Percentiles rank a stretch among this genome's conserved stretches.
Conservation (phyloP, 371 early-diverging fungal genomes). For the Mortierella sp. region DNA sequence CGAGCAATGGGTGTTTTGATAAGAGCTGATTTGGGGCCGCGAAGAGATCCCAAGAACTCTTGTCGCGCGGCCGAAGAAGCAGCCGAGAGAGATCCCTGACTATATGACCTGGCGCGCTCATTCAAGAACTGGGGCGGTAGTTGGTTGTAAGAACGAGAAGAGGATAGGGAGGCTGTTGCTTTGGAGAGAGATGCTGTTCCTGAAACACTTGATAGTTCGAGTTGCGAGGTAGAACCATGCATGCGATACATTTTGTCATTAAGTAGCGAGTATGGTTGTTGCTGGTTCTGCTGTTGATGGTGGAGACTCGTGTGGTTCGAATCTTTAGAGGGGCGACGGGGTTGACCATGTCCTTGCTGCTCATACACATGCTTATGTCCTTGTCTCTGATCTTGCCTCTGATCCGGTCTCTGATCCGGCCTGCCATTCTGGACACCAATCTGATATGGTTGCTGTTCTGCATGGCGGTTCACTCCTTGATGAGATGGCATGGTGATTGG, state of each 20-base stretch:
- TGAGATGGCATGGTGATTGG: slow-evolving; percentile 5
- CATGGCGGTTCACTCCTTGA: background rate
- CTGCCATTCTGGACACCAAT: background rate
- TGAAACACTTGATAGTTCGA: too few relatives aligned
- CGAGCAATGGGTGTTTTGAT: slow-evolving; percentile 42
- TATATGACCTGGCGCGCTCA: slow-evolving; percentile 21
- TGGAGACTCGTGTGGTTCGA: slow-evolving; percentile 3
- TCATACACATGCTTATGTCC: slow-evolving; percentile 1
- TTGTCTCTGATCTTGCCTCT: background rate
- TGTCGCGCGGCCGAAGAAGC: slow-evolving; percentile 6
- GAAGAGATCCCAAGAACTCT: slow-evolving; percentile 7
- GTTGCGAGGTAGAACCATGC: slow-evolving; percentile 27
- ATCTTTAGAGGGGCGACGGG: background rate
- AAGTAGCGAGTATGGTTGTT: too few relatives aligned
- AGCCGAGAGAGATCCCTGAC: slow-evolving; percentile 18
- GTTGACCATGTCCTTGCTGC: background rate
- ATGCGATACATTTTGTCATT: slow-evolving; percentile 3
- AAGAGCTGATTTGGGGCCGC: slow-evolving; percentile 24
- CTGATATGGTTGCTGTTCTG: background rate
- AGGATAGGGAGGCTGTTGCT: slow-evolving; percentile 2
- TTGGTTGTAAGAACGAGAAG: slow-evolving; percentile 19
- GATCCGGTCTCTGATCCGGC: slow-evolving; percentile 3
- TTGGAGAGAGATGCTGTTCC: slow-evolving; percentile 7
- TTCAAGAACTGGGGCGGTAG: slow-evolving; percentile 3
- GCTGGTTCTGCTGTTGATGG: slow-evolving; percentile 2